These are phyloP conservation scores for Lobosporangium transversale DNA, from an alignment of 192 early-diverging fungal genomes.

Conservation along the genomic window DNA sequence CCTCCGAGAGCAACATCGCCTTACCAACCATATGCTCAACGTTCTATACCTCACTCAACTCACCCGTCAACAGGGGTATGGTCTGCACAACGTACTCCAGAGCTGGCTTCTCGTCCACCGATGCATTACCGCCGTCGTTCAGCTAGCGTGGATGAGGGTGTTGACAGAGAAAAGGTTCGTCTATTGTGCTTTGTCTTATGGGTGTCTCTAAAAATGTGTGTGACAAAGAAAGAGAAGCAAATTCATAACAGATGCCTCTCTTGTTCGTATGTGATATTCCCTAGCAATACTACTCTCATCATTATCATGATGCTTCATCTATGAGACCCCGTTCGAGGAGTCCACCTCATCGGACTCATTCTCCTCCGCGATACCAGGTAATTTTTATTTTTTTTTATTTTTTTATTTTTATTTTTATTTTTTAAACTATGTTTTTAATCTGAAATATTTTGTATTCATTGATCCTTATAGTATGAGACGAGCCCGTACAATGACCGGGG, in stretches of 20 bases:
- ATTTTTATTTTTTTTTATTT: neutral
- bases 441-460: neutral
- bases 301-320: constrained; percentile 17
- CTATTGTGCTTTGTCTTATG: too few relatives aligned
- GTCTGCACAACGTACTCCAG: constrained; percentile 29
- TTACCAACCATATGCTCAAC: constrained; percentile 17
- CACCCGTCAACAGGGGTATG: constrained; percentile 15
- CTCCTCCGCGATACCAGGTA: constrained; percentile 39
- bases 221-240: too few relatives aligned
- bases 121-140: constrained; percentile 30
- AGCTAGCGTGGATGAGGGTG: constrained; percentile 38
- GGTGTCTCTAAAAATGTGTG: too few relatives aligned
- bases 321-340: constrained; percentile 27
- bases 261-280: too few relatives aligned
- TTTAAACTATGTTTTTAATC: neutral
- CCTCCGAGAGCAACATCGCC: constrained; percentile 16
- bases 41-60: constrained; percentile 3
- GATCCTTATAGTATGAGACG: constrained; percentile 11
- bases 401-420: too few relatives aligned
- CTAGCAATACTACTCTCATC: constrained; percentile 32
- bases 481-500: constrained; percentile 15
- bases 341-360: constrained; percentile 29
- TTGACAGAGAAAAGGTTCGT: constrained; percentile 44
- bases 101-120: constrained; percentile 12
- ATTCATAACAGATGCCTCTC: too few relatives aligned